A percentile compares a stretch with the other conserved stretches of the same genome.
phyloP scores from a whole-genome alignment of 2,329 filamentous ascomycete species.

The Pyricularia sp. region DNA sequence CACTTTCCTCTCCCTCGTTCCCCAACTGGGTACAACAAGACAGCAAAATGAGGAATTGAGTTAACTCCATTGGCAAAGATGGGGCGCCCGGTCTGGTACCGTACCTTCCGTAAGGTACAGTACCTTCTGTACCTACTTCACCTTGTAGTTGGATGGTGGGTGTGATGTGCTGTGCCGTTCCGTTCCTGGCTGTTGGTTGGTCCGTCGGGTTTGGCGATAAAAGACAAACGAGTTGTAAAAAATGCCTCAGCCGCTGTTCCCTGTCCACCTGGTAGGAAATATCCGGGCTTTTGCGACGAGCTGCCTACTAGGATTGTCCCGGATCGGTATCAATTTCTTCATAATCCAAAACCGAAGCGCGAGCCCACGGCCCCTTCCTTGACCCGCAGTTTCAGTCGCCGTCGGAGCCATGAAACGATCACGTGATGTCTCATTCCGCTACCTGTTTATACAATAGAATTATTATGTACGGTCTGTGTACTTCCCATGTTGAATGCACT shows the following conservation, averaged over 20 bases:
- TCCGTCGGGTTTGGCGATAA: background rate
- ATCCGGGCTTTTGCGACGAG: background rate
- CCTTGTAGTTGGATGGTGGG: background rate
- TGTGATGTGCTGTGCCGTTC: background rate
- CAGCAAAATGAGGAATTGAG: background rate
- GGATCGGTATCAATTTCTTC: background rate
- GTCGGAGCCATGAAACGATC: constrained; percentile 4
- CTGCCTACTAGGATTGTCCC: background rate
- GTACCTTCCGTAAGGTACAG: background rate
- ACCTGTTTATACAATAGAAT: background rate
- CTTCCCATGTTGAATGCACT: no score
- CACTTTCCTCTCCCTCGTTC: background rate
- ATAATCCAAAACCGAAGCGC: background rate
- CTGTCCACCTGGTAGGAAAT: background rate
- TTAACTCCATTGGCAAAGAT: background rate
- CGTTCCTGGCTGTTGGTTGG: background rate
- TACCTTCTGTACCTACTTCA: background rate
- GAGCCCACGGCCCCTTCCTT: background rate
- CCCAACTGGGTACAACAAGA: background rate
- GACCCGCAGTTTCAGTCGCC: constrained; percentile 4
- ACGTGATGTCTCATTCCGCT: background rate
- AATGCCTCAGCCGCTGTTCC: constrained; percentile 3
- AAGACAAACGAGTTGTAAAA: background rate
- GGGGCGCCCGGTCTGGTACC: background rate
- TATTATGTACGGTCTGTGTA: background rate